Percentiles rank a stretch among this genome's conserved stretches.
Evolutionary conservation across 345 rosid species (phyloP).

Genomic region (Eucalyptus cloeziana): DNA sequence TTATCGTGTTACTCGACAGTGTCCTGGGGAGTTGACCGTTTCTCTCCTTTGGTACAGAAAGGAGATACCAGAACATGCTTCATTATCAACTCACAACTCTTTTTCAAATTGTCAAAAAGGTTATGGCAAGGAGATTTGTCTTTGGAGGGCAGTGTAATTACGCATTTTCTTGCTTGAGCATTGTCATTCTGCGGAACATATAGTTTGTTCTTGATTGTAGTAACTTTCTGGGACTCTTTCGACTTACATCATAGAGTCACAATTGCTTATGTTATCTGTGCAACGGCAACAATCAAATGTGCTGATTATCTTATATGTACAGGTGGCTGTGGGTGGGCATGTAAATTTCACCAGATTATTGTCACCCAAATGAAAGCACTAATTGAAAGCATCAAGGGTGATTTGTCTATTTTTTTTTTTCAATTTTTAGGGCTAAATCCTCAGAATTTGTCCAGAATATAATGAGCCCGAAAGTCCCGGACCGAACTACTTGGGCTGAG

Average conservation of each 20-base stretch:
- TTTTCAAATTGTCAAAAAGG: not conserved
- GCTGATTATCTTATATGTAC: slow-evolving; percentile 66
- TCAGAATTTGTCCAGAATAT: slow-evolving; percentile 44
- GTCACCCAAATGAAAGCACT: not conserved
- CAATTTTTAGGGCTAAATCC: slow-evolving; percentile 51
- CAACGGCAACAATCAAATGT: slow-evolving; percentile 63
- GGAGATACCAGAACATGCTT: not conserved
- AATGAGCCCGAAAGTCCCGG: not conserved
- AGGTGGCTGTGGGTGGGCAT: slow-evolving; percentile 18
- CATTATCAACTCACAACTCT: not conserved
- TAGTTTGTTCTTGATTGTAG: not conserved
- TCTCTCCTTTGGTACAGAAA: not conserved
- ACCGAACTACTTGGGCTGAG: not conserved
- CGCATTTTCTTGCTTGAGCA: not conserved
- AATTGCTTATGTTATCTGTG: slow-evolving; percentile 2
- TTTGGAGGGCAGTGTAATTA: not conserved
- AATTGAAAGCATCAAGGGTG: not conserved
- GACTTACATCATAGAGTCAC: not conserved
- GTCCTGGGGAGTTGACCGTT: not conserved
- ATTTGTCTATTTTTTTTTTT: not conserved
- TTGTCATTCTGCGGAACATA: not conserved
- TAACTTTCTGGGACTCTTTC: not conserved
- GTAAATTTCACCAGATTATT: not conserved
- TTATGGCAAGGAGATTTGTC: not conserved
- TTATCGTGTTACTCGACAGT: not conserved